Conservation (phyloP, 164 flowering plant genomes). For the Vitis labrusca region DNA sequence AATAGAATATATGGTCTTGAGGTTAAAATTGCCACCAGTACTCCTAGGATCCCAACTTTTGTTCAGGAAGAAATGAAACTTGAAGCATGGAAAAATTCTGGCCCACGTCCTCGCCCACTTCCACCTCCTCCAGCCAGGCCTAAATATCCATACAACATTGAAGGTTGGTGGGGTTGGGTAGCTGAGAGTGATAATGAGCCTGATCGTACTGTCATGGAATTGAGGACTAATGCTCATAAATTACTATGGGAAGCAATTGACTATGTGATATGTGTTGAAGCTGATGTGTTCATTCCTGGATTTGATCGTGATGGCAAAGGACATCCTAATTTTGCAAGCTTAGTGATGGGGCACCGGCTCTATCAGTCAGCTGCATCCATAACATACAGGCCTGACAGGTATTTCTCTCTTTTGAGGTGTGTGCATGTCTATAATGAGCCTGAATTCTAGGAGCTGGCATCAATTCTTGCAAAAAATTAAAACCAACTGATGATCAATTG, state of each 20-base stretch:
- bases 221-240: conserved; percentile 92
- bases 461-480: too few species aligned
- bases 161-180: conserved; percentile 99
- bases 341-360: conserved; percentile 91
- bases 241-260: conserved; percentile 98
- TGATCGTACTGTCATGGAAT: conserved; percentile 72
- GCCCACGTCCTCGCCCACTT: conserved; percentile 93
- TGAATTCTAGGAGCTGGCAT: too few species aligned
- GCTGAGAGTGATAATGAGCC: conserved; percentile 96
- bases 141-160: conserved; percentile 78
- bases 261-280: conserved; percentile 69
- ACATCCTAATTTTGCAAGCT: conserved; percentile 81
- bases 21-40: conserved; percentile 31
- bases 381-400: conserved; percentile 87
- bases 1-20: conserved; percentile 78
- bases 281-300: conserved; percentile 90
- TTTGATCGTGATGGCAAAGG: conserved; percentile 96
- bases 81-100: conserved; percentile 72
- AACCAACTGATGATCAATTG: too few species aligned
- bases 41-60: conserved; percentile 39
- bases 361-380: conserved; percentile 80
- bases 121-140: conserved; percentile 95
- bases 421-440: not conserved
- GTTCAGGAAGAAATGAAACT: conserved; percentile 39
- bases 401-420: conserved; percentile 5